Conservation (phyloP, 2,329 filamentous ascomycete genomes). For the Trichoderma cornu-damae region DNA sequence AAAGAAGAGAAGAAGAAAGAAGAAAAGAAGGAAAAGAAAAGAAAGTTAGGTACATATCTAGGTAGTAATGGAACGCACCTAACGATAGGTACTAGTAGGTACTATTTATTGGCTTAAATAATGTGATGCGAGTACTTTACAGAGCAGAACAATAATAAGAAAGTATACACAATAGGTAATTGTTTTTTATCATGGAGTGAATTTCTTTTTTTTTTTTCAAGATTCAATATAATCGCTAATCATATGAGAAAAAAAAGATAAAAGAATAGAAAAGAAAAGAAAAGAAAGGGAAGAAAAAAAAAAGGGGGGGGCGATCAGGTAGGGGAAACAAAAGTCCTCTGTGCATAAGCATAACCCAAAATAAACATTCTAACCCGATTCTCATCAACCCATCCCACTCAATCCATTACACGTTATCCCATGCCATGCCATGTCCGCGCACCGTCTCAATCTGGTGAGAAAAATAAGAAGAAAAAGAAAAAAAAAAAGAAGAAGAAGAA, state of each 20-base stretch:
- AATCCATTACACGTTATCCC: neutral
- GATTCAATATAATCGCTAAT: constrained; percentile 6
- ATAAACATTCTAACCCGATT: neutral
- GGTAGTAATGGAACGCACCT: too few relatives aligned
- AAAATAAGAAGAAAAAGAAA: neutral
- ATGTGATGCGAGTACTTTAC: too few relatives aligned
- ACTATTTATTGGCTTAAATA: too few relatives aligned
- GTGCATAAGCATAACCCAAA: neutral
- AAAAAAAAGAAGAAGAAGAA: too few relatives aligned
- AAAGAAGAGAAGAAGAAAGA: too few relatives aligned
- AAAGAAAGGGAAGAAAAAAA: neutral
- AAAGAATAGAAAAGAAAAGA: neutral
- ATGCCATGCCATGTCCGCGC: neutral
- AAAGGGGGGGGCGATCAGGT: neutral
- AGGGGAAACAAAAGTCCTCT: neutral
- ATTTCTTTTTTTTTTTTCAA: too few relatives aligned
- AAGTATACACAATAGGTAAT: too few relatives aligned
- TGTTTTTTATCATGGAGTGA: too few relatives aligned
- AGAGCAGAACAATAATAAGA: too few relatives aligned
- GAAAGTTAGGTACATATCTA: too few relatives aligned
- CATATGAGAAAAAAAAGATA: neutral
- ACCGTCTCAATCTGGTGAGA: neutral
- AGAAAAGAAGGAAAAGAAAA: too few relatives aligned
- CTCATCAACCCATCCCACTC: neutral
- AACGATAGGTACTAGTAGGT: too few relatives aligned